Conservation (phyloP, 495 filamentous ascomycete genomes). For the Penicillium robsamsonii region DNA sequence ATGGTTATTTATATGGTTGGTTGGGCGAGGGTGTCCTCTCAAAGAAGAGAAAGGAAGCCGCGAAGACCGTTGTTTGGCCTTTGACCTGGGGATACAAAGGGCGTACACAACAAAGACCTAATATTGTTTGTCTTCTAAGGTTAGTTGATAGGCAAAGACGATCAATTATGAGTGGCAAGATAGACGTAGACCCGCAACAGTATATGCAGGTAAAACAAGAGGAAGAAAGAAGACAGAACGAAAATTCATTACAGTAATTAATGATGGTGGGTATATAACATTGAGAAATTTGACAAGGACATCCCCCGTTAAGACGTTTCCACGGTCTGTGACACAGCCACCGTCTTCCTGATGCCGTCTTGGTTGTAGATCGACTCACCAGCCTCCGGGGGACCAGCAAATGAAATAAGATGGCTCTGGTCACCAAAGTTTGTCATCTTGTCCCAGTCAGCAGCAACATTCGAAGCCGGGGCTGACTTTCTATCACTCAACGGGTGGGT, state of each 20-base stretch:
- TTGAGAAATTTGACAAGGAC: neutral
- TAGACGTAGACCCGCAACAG: neutral
- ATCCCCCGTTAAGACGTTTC: constrained; percentile 21
- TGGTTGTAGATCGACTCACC: constrained; percentile 13
- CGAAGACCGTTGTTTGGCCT: neutral
- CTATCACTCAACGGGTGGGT: constrained; percentile 31
- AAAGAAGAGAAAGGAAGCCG: neutral
- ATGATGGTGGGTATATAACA: constrained; percentile 9
- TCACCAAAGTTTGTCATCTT: constrained; percentile 29
- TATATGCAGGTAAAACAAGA: neutral
- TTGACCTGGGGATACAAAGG: neutral
- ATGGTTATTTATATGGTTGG: neutral
- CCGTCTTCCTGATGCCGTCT: constrained; percentile 37
- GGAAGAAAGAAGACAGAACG: neutral
- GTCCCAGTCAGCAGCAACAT: constrained; percentile 15
- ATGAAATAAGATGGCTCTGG: constrained; percentile 39
- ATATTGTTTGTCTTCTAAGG: neutral
- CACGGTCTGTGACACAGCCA: constrained; percentile 38
- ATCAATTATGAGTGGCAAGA: neutral
- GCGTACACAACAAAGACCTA: neutral
- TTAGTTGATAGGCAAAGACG: neutral
- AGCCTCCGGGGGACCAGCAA: constrained; percentile 28
- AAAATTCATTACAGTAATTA: constrained; percentile 7
- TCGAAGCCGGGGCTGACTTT: constrained; percentile 20
- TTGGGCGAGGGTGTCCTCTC: neutral